Evolutionary conservation across 1,284 basidiomycete species (phyloP), one percentile per base, ranked within the genome.

Genomic region (Cryptococcus jaspeensis): DNA sequence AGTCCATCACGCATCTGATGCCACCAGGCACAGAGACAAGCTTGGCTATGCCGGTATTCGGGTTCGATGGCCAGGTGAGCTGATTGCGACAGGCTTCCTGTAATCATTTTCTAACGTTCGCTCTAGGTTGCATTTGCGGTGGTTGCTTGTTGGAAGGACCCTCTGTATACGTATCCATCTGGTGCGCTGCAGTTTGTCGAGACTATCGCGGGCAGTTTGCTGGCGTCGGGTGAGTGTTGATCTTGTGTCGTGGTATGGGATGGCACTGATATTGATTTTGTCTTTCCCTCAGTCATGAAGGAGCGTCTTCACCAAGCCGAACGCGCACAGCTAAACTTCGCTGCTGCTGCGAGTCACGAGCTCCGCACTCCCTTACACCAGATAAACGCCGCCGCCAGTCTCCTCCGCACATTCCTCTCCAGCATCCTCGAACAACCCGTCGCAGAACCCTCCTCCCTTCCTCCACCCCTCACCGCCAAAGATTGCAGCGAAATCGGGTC

Each of bases 311-410:
- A 73, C 25, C 55, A 55, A 16, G 60, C 74, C 20, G 75, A 76
- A 48, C 60, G 72, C 45, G 69, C 70, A 28, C 74, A 77, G 55
- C 69, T 74, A 35, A 69, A 69, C 1, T 77, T 75, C 52, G 68
- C 66, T 12, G 73, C 73, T 42, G 63, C 76, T 1, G 74, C 76
- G 28, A 72, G 72, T 6, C 75, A 77, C 58, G 74, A 77, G 53
- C 62, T 77, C n/a, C 66, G 75, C 2, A 77, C 75, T 2, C 75
- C 75, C 0, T 53, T 76, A 15, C 75, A 77, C 60, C 75, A 77
- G 55, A 74, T 77, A 47, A 64, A 74, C 11, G 74, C 74, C 16
- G 72, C 76, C 45, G 73, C 75, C 8, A 69, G 71, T 56, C 58
- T 77, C 0, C 62, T 77, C 2, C 71, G 74, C 22, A 66, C 72